Base-by-base conservation (phyloP, 768 basidiomycete species). In the Panaeolus cyanescens region DNA sequence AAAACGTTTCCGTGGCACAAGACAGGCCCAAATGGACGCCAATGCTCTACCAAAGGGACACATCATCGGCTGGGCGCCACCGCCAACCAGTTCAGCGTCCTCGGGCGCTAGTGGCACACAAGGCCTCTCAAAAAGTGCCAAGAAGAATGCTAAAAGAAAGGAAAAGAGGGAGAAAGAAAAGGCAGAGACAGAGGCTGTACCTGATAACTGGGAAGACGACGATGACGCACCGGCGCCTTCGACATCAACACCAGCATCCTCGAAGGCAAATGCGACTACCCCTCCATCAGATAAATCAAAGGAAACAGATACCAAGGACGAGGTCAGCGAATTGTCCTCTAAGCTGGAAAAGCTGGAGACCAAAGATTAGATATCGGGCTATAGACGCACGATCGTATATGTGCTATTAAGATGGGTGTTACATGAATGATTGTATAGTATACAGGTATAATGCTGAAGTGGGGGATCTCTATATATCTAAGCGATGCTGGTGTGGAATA, bases 121-220 rank as follows among this genome's bases (percentile, higher is more conserved):
- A 65, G 77, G 84, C 1, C 74, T 88, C 69, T 86, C 89, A 74
- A 95, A 95, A 79, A 90, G 91, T 50, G 92, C 88, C 40, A 92
- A 88, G 75, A 87, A 89, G 76, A 89, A 87, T 64, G 90, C 90
- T 62, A 94, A 95, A 75, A 81, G 86, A 67, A 86, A 85, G 71
- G 91, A 88, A 68, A 92, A 86, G 75, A 83, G 84, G 71, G 80
- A 79, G 30, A 80, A 83, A 61, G 83, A 85, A 66, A 83, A 83
- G 71, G 54, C 57, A 2, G 71, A 68, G 30, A 50, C 59, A 3
- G 71, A 69, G 25, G 71, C 65, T 42, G 87, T 93, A n/a, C 86
- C 83, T 59, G 91, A 93, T 63, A 85, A 81, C 61, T 94, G 92
- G 86, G 92, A 92, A 36, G 90, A 89, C 54, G 89, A 90, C 6